These are phyloP conservation scores for Penicillium sp. DNA, from an alignment of 2,329 filamentous ascomycete species.

Conservation along the genomic window DNA sequence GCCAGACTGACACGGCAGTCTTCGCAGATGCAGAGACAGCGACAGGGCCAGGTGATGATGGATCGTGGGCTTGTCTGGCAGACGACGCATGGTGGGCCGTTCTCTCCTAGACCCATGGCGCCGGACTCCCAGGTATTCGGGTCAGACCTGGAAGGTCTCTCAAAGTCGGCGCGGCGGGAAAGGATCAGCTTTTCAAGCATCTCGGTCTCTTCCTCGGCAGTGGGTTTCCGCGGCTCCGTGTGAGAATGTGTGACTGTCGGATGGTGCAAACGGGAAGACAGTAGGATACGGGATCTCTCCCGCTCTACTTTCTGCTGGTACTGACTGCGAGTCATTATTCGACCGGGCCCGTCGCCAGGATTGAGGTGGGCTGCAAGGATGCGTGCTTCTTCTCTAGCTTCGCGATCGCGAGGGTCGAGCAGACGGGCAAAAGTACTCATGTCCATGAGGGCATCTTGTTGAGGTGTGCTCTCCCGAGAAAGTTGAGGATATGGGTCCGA, in stretches of 20 bases:
- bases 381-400: constrained; percentile 75
- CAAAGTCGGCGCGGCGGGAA: constrained; percentile 41
- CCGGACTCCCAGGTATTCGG: constrained; percentile 60
- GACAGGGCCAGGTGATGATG: constrained; percentile 93
- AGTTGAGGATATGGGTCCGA: constrained; percentile 50
- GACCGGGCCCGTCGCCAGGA: constrained; percentile 45
- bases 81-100: constrained; percentile 82
- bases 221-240: constrained; percentile 32
- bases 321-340: constrained; percentile 73
- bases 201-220: constrained; percentile 53
- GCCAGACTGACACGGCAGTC: constrained; percentile 90
- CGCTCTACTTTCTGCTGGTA: constrained; percentile 65
- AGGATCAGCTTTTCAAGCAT: constrained; percentile 58
- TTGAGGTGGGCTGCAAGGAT: constrained; percentile 75
- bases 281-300: constrained; percentile 65
- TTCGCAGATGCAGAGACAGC: constrained; percentile 89
- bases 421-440: constrained; percentile 69
- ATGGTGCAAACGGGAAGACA: constrained; percentile 43
- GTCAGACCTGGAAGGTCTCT: constrained; percentile 18
- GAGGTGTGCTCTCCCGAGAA: constrained; percentile 48
- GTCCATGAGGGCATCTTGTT: constrained; percentile 60
- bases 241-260: constrained; percentile 8
- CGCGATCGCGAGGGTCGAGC: constrained; percentile 70
- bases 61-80: constrained; percentile 83
- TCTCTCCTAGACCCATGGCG: constrained; percentile 67